Evolutionary conservation across 306 rosid genomes (phyloP).

Genomic region (Mimosa pudica): DNA sequence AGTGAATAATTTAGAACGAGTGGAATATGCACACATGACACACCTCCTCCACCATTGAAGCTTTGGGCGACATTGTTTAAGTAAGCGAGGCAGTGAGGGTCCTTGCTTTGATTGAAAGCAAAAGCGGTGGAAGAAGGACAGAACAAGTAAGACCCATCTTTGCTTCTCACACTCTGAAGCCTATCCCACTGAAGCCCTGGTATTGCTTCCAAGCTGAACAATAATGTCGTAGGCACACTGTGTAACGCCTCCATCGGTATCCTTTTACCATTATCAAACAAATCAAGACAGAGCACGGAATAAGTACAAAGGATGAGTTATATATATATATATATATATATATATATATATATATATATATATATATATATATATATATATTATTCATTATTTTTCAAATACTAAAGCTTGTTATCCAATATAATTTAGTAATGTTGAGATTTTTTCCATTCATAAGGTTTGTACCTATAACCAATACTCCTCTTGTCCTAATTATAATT

Average conservation of each 20-base stretch:
- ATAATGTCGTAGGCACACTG: conserved; percentile 52
- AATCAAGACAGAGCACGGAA: too few species aligned
- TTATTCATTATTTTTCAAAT: neutral
- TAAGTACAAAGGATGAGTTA: neutral
- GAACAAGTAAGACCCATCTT: conserved; percentile 62
- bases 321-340: too few species aligned
- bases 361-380: too few species aligned
- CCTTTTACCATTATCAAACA: conserved; percentile 28
- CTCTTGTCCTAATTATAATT: too few species aligned
- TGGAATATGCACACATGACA: too few species aligned
- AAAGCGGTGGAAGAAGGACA: conserved; percentile 75
- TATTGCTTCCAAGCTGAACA: conserved; percentile 71
- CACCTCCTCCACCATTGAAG: conserved; percentile 61
- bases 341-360: too few species aligned
- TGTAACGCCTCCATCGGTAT: conserved; percentile 66
- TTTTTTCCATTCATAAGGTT: too few species aligned
- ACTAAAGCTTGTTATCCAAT: neutral
- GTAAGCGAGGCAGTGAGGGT: conserved; percentile 51
- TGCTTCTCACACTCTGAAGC: conserved; percentile 40
- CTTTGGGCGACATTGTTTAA: conserved; percentile 36
- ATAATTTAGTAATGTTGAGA: too few species aligned
- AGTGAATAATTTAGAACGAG: too few species aligned
- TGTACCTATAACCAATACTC: too few species aligned
- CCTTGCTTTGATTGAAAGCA: conserved; percentile 54
- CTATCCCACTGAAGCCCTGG: conserved; percentile 58